Evolutionary conservation across 768 basidiomycete species (phyloP).

Genomic region (Auricularia auricula-judae): DNA sequence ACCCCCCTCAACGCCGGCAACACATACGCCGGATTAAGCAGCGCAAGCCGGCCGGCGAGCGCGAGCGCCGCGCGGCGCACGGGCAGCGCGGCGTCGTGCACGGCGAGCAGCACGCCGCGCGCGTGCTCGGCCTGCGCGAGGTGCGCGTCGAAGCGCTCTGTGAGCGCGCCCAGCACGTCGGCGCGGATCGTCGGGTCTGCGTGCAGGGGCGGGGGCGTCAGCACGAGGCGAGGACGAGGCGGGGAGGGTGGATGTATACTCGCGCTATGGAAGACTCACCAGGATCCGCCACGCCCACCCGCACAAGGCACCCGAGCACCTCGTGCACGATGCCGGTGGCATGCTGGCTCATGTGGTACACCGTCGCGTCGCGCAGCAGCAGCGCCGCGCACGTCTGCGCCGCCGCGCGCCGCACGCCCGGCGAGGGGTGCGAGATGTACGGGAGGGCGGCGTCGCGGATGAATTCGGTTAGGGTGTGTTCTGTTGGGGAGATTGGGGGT

Average conservation of each 20-base stretch:
- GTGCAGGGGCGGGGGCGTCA: too few species aligned
- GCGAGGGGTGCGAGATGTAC: constrained; percentile 84
- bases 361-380: constrained; percentile 90
- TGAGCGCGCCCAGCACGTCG: constrained; percentile 74
- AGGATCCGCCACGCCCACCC: constrained; percentile 92
- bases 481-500: neutral
- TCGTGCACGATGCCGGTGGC: constrained; percentile 96
- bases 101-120: constrained; percentile 87
- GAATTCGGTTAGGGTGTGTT: constrained; percentile 87
- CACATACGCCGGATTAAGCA: constrained; percentile 93
- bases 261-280: too few species aligned
- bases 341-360: constrained; percentile 90
- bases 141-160: constrained; percentile 92
- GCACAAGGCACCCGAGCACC: constrained; percentile 88
- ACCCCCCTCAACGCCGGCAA: constrained; percentile 94
- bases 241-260: too few species aligned
- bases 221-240: too few species aligned
- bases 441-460: constrained; percentile 85
- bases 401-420: constrained; percentile 80
- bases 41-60: constrained; percentile 83
- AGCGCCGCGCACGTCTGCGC: constrained; percentile 86
- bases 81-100: constrained; percentile 93
- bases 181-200: constrained; percentile 68
- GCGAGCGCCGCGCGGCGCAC: constrained; percentile 85
- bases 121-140: constrained; percentile 97